Evolutionary conservation across 2,329 filamentous ascomycete genomes (phyloP).

Genomic region (Colletotrichum cereale): DNA sequence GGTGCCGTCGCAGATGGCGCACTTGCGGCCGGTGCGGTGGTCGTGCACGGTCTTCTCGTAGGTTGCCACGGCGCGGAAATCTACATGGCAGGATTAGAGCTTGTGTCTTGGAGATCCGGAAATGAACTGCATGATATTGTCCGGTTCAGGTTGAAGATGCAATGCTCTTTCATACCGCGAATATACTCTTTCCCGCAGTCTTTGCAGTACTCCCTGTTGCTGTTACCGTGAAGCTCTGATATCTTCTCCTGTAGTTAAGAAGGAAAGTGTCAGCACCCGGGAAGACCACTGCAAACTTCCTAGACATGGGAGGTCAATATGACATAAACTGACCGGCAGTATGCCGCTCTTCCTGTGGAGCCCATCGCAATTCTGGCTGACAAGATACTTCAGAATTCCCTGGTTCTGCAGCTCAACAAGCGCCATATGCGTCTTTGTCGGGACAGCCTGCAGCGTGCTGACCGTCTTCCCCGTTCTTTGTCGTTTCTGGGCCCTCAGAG

Average conservation of each 20-base stretch:
- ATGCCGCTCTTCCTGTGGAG: constrained; percentile 61
- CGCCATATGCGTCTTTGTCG: constrained; percentile 61
- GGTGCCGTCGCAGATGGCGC: constrained; percentile 52
- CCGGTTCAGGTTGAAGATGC: background rate
- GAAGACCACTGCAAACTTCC: too few species aligned
- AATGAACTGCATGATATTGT: background rate
- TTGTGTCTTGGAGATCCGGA: background rate
- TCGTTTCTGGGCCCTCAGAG: constrained; percentile 56
- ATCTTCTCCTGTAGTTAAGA: constrained; percentile 49
- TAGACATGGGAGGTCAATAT: background rate
- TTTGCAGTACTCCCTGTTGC: constrained; percentile 59
- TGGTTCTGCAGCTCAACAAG: constrained; percentile 57
- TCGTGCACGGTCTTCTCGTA: constrained; percentile 58
- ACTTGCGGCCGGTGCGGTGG: constrained; percentile 61
- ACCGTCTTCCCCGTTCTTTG: constrained; percentile 48
- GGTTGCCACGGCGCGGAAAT: constrained; percentile 58
- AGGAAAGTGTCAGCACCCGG: background rate
- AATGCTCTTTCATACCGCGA: constrained; percentile 48
- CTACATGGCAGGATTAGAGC: constrained; percentile 42
- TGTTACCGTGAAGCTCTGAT: constrained; percentile 62
- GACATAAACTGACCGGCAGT: constrained; percentile 49
- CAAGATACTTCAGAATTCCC: constrained; percentile 56
- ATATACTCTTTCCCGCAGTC: constrained; percentile 61
- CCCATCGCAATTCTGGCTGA: constrained; percentile 61
- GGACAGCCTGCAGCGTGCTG: constrained; percentile 58